These are phyloP conservation scores for Grigorovia humatica DNA, from an alignment of 805 yeast species.

Conservation along the genomic window DNA sequence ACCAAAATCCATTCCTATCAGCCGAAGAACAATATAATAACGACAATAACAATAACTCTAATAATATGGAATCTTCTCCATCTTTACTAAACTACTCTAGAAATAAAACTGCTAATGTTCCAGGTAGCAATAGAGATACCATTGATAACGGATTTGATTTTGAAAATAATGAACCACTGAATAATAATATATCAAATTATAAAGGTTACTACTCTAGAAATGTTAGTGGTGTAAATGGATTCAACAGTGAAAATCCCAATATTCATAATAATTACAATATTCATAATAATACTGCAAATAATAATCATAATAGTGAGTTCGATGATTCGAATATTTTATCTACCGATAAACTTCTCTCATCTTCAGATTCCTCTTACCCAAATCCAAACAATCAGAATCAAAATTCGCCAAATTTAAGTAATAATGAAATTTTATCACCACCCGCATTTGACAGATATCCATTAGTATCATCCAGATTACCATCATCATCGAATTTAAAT, in stretches of 20 bases:
- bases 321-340: slow-evolving; percentile 3
- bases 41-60: not conserved
- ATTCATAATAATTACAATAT: not conserved
- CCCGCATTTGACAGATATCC: slow-evolving; percentile 65
- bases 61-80: not conserved
- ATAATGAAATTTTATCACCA: slow-evolving; percentile 32
- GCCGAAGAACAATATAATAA: slow-evolving; percentile 10
- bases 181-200: slow-evolving; percentile 8
- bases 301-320: not conserved
- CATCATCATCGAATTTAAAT: slow-evolving; percentile 35
- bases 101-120: not conserved
- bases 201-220: slow-evolving; percentile 24
- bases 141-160: not conserved
- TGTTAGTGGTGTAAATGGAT: slow-evolving; percentile 1
- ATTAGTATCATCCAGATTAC: slow-evolving; percentile 45
- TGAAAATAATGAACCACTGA: not conserved
- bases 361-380: slow-evolving; percentile 8
- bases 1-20: slow-evolving; percentile 8
- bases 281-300: not conserved
- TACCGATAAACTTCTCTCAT: slow-evolving; percentile 6
- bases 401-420: slow-evolving; percentile 7
- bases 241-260: not conserved
- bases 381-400: not conserved
- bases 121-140: not conserved
- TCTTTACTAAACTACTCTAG: slow-evolving; percentile 2